Evolutionary conservation across 176 grass and related monocot genomes (phyloP).

Genomic region (Stipa capillata): DNA sequence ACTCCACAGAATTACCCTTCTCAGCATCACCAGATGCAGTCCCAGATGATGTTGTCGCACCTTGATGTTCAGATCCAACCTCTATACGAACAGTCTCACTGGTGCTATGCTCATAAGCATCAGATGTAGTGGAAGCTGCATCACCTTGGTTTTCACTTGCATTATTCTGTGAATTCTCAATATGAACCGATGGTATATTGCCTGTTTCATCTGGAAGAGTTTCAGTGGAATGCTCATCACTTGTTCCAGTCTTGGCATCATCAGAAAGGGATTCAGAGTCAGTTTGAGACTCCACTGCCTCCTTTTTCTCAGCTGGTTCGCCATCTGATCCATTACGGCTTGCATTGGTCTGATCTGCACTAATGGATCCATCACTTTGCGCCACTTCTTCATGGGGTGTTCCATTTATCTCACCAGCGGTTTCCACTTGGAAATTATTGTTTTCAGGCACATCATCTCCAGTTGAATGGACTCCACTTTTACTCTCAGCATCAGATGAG

Average conservation of each 20-base stretch:
- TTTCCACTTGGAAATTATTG: conserved; percentile 25
- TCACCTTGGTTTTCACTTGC: conserved; percentile 22
- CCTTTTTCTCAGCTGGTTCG: conserved; percentile 34
- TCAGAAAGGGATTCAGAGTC: conserved; percentile 2
- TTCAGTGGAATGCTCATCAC: conserved; percentile 4
- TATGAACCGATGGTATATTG: conserved; percentile 28
- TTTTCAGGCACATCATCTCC: conserved; percentile 19
- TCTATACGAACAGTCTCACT: conserved; percentile 18
- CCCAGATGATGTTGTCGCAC: conserved; percentile 2
- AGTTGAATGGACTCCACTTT: conserved; percentile 14
- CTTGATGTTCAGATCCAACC: conserved; percentile 29
- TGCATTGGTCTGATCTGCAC: conserved; percentile 9
- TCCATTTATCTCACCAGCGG: conserved; percentile 2
- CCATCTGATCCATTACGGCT: conserved; percentile 20
- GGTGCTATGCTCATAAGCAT: conserved; percentile 11
- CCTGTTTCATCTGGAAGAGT: conserved; percentile 48
- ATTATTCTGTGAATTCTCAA: conserved; percentile 20
- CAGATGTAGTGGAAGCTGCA: conserved; percentile 9
- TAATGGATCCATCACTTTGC: conserved; percentile 13
- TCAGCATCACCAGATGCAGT: conserved; percentile 23
- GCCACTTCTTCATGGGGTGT: conserved; percentile 16
- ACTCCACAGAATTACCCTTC: conserved; percentile 10
- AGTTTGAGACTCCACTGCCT: conserved; percentile 5
- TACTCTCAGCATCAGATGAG: conserved; percentile 32
- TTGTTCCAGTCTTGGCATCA: background rate